phyloP scores from a whole-genome alignment of 2,329 filamentous ascomycete species.

The Ilyonectria robusta region DNA sequence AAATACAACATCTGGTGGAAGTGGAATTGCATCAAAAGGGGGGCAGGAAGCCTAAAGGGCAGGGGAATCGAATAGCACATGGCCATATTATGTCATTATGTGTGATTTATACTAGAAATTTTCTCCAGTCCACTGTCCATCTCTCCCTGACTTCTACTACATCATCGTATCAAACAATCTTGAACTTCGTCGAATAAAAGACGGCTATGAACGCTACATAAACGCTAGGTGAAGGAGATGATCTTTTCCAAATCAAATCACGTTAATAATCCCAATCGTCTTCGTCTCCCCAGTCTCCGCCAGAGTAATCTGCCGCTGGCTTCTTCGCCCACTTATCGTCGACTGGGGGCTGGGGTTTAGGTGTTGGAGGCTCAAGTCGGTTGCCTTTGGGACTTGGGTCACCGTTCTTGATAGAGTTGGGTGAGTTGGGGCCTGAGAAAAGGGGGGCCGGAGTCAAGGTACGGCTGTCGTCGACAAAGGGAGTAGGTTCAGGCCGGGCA shows the following conservation, averaged over 20 bases:
- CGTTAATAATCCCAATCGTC: slow-evolving; percentile 47
- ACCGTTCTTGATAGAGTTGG: slow-evolving; percentile 11
- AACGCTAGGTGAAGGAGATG: neutral
- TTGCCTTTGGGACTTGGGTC: slow-evolving; percentile 20
- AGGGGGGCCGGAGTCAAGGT: slow-evolving; percentile 18
- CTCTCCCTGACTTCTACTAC: neutral
- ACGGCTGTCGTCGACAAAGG: slow-evolving; percentile 4
- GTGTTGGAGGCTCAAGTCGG: slow-evolving; percentile 11
- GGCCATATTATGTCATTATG: slow-evolving; percentile 2
- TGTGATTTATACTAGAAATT: slow-evolving; percentile 8
- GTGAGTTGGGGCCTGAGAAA: slow-evolving; percentile 19
- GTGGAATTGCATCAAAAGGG: no score
- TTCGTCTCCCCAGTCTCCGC: slow-evolving; percentile 46
- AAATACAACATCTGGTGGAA: no score
- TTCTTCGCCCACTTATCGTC: slow-evolving; percentile 47
- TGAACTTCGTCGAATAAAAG: slow-evolving; percentile 8
- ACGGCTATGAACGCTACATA: slow-evolving; percentile 23
- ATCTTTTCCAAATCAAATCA: slow-evolving; percentile 3
- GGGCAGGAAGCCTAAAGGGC: neutral
- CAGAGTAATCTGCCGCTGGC: slow-evolving; percentile 42
- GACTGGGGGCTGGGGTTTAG: slow-evolving; percentile 8
- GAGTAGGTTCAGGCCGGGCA: slow-evolving; percentile 6
- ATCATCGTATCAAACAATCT: slow-evolving; percentile 14
- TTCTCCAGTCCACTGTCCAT: slow-evolving; percentile 3
- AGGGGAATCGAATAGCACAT: neutral